Percentiles rank a stretch among this genome's conserved stretches.
Conservation (phyloP, 78 protist genomes). For the Dictyostelium capitatum region DNA sequence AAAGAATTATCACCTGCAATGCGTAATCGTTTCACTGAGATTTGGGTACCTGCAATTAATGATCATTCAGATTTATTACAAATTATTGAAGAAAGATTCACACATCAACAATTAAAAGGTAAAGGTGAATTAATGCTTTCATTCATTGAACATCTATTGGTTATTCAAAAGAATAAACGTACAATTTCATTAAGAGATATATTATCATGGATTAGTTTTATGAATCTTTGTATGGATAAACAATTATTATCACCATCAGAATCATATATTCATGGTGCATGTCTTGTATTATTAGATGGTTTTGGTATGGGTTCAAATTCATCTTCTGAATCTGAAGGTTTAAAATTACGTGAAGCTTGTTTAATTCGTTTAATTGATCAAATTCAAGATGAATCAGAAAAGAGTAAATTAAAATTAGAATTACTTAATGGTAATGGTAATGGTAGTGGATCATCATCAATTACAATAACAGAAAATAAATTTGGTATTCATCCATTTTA, state of each 20-base stretch:
- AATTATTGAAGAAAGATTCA: constrained; percentile 78
- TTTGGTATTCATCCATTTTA: constrained; percentile 92
- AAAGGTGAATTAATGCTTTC: constrained; percentile 40
- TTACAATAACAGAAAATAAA: not conserved
- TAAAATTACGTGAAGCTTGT: constrained; percentile 35
- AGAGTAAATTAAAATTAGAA: not conserved
- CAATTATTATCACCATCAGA: constrained; percentile 2
- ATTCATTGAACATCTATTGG: constrained; percentile 65
- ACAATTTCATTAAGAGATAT: constrained; percentile 91
- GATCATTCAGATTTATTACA: constrained; percentile 77
- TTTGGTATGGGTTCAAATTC: constrained; percentile 80
- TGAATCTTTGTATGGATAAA: constrained; percentile 55
- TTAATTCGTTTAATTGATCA: constrained; percentile 19
- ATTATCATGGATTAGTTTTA: constrained; percentile 93
- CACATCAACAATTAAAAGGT: not conserved
- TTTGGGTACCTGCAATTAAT: constrained; percentile 95
- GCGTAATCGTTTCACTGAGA: constrained; percentile 95
- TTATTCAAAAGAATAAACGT: constrained; percentile 72
- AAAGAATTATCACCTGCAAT: constrained; percentile 99
- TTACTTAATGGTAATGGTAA: not conserved
- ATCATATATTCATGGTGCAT: constrained; percentile 93
- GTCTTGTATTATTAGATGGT: constrained; percentile 94
- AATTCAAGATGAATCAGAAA: not conserved
- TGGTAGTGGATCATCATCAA: not conserved
- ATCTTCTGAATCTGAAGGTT: constrained; percentile 47